These are phyloP conservation scores for Candida montana DNA, from an alignment of 805 yeast species.

Conservation along the genomic window DNA sequence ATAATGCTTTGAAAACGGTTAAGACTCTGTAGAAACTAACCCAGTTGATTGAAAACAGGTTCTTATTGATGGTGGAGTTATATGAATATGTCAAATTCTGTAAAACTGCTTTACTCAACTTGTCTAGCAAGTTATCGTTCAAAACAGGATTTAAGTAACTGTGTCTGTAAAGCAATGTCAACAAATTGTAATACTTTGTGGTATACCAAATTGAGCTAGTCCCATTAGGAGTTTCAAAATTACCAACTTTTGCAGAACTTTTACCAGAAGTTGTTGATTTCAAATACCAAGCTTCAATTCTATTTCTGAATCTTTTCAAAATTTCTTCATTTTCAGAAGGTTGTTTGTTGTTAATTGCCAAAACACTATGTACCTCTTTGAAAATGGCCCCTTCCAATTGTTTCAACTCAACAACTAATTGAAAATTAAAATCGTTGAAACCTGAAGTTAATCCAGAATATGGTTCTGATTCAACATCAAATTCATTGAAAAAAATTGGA, in stretches of 20 bases:
- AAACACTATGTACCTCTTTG: conserved; percentile 41
- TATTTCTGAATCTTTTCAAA: conserved; percentile 12
- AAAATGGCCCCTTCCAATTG: conserved; percentile 44
- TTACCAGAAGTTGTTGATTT: conserved; percentile 15
- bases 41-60: conserved; percentile 44
- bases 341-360: conserved; percentile 29
- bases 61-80: conserved; percentile 35
- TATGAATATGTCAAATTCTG: conserved; percentile 43
- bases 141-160: conserved; percentile 44
- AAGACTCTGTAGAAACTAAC: conserved; percentile 44
- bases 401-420: conserved; percentile 40
- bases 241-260: not conserved
- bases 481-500: conserved; percentile 31
- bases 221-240: not conserved
- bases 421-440: conserved; percentile 33
- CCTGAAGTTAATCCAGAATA: not conserved
- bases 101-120: conserved; percentile 40
- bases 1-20: conserved; percentile 41
- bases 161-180: conserved; percentile 44
- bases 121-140: conserved; percentile 33
- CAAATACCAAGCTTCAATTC: conserved; percentile 33
- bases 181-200: conserved; percentile 41
- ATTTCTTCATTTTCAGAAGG: conserved; percentile 8
- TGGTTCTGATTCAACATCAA: conserved; percentile 14
- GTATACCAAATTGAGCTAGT: conserved; percentile 28